Percentiles rank a stretch among this genome's conserved stretches.
Evolutionary conservation across 306 rosid genomes (phyloP).

Genomic region (Hippophae gyantsensis): DNA sequence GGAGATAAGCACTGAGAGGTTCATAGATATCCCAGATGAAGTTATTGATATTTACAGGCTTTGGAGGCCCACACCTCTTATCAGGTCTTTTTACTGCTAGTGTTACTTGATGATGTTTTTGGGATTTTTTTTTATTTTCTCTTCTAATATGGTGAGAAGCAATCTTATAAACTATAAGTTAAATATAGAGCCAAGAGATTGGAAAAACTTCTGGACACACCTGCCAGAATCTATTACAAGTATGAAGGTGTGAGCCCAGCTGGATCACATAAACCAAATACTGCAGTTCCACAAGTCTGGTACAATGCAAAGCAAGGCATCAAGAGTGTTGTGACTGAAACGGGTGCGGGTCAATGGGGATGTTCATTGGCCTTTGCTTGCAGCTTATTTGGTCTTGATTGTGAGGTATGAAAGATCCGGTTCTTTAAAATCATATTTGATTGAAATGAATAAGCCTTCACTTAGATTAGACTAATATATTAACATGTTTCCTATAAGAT

Average conservation of each 20-base stretch:
- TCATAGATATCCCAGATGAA: slow-evolving; percentile 74
- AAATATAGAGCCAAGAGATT: slow-evolving; percentile 76
- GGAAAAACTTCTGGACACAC: slow-evolving; percentile 86
- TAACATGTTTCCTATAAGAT: not conserved
- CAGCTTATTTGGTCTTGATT: slow-evolving; percentile 75
- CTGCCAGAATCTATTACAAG: slow-evolving; percentile 91
- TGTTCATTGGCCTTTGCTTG: slow-evolving; percentile 85
- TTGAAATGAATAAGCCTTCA: not conserved
- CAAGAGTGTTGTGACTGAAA: slow-evolving; percentile 85
- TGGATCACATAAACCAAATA: slow-evolving; percentile 91
- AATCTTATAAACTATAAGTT: slow-evolving; percentile 13
- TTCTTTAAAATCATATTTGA: not conserved
- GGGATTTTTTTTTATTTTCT: not conserved
- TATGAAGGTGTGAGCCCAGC: slow-evolving; percentile 95
- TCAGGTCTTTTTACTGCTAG: slow-evolving; percentile 38
- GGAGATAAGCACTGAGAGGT: slow-evolving; percentile 56
- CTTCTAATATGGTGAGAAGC: slow-evolving; percentile 9
- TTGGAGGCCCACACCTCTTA: slow-evolving; percentile 96
- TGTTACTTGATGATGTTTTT: not conserved
- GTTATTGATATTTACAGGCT: slow-evolving; percentile 67
- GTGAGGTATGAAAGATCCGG: slow-evolving; percentile 46
- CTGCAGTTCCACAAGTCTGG: slow-evolving; percentile 92
- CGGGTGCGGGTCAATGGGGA: slow-evolving; percentile 99
- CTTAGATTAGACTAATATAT: not conserved
- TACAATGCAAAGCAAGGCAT: slow-evolving; percentile 76